A percentile compares a stretch with the other conserved stretches of the same genome.
phyloP scores from a whole-genome alignment of 352 stramenopile genomes.

The Thalassiosira hispida region DNA sequence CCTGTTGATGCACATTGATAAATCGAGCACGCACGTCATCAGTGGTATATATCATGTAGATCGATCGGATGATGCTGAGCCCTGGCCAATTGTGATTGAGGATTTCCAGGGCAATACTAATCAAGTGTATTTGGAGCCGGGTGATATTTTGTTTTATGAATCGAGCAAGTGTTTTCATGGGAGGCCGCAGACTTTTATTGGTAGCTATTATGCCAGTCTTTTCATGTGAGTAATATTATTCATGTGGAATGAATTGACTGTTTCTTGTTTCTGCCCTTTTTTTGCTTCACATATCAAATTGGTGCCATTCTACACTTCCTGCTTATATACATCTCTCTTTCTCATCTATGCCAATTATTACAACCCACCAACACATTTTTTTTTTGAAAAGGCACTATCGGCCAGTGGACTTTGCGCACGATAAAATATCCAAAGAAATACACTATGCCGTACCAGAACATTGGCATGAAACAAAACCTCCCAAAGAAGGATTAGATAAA shows the following conservation, averaged over 20 bases:
- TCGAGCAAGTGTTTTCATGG: slow-evolving; percentile 81
- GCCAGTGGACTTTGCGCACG: slow-evolving; percentile 12
- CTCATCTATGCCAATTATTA: slow-evolving; percentile 49
- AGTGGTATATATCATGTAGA: slow-evolving; percentile 76
- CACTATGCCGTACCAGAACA: slow-evolving; percentile 60
- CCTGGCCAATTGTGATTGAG: slow-evolving; percentile 75
- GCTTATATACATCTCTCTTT: too few species aligned
- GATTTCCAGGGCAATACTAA: slow-evolving; percentile 73
- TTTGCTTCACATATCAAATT: too few species aligned
- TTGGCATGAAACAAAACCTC: slow-evolving; percentile 44
- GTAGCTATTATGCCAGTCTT: slow-evolving; percentile 60
- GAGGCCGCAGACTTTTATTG: slow-evolving; percentile 68
- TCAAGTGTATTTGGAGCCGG: slow-evolving; percentile 69
- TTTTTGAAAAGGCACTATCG: slow-evolving; percentile 33
- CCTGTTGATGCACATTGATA: slow-evolving; percentile 77
- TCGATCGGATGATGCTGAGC: slow-evolving; percentile 65
- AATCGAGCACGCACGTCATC: slow-evolving; percentile 69
- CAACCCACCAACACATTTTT: slow-evolving; percentile 1
- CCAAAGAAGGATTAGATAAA: slow-evolving; percentile 25
- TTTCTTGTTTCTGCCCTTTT: too few species aligned
- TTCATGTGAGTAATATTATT: slow-evolving; percentile 33
- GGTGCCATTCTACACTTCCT: too few species aligned
- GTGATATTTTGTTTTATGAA: slow-evolving; percentile 85
- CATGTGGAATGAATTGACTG: slow-evolving; percentile 1
- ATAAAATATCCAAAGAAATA: slow-evolving; percentile 48